Conservation (phyloP, 106 monocot genomes). For the Phalaenopsis aphrodite region DNA sequence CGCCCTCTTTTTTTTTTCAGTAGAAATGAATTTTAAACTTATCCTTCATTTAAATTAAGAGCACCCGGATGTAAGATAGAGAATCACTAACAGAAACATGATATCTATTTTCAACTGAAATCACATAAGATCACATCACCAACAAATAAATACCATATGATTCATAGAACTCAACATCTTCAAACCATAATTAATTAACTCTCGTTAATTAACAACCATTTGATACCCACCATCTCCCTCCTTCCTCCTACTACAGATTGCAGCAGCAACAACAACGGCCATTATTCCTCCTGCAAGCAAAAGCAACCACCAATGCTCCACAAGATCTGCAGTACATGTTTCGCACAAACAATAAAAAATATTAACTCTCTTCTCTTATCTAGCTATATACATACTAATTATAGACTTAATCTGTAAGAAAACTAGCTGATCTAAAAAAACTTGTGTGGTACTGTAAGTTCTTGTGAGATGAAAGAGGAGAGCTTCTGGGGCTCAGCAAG, state of each 20-base stretch:
- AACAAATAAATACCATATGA: neutral
- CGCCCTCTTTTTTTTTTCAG: too few relatives aligned
- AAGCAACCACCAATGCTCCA: neutral
- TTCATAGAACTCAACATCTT: neutral
- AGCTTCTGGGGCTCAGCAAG: conserved; percentile 22
- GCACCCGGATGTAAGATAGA: too few relatives aligned
- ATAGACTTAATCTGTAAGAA: too few relatives aligned
- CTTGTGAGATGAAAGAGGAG: neutral
- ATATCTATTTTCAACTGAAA: too few relatives aligned
- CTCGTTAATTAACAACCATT: neutral
- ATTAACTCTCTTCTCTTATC: neutral
- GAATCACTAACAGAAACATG: too few relatives aligned
- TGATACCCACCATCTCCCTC: neutral
- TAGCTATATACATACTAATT: neutral
- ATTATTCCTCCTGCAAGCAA: conserved; percentile 1
- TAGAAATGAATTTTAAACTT: too few relatives aligned
- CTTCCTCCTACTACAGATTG: neutral
- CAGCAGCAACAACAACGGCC: neutral
- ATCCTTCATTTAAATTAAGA: too few relatives aligned
- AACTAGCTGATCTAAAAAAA: too few relatives aligned
- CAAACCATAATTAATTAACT: neutral
- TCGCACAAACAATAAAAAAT: neutral
- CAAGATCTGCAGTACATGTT: neutral
- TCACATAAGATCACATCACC: too few relatives aligned
- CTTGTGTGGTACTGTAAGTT: neutral